Evolutionary conservation across 495 filamentous ascomycete species (phyloP).

Genomic region (Clohesyomyces aquaticus): DNA sequence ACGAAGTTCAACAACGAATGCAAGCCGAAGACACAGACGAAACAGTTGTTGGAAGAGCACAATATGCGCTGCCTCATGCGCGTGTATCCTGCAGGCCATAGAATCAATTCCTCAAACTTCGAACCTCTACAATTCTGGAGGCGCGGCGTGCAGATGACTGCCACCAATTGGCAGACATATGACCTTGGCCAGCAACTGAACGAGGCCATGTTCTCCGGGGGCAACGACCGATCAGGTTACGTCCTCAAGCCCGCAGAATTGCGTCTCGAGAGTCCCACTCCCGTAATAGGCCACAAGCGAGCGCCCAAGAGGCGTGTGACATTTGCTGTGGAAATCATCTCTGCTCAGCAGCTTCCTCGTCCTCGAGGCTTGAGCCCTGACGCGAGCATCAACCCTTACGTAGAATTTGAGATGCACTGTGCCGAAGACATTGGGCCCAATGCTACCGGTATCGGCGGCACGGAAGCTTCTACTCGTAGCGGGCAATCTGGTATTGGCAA

Average conservation of each 20-base stretch:
- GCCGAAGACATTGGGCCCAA: slow-evolving; percentile 84
- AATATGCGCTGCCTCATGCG: slow-evolving; percentile 91
- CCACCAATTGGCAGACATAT: slow-evolving; percentile 98
- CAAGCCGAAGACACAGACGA: slow-evolving; percentile 63
- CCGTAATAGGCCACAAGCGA: slow-evolving; percentile 55
- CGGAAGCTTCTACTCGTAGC: slow-evolving; percentile 66
- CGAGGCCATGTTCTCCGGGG: slow-evolving; percentile 96
- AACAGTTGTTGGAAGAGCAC: slow-evolving; percentile 77
- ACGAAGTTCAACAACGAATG: slow-evolving; percentile 77
- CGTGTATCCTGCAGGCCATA: slow-evolving; percentile 82
- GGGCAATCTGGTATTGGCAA: slow-evolving; percentile 72
- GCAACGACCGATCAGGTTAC: slow-evolving; percentile 84
- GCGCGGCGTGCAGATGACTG: slow-evolving; percentile 93
- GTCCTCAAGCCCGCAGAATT: slow-evolving; percentile 89
- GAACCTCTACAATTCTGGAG: slow-evolving; percentile 92
- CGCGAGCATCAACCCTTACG: slow-evolving; percentile 83
- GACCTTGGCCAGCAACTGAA: slow-evolving; percentile 94
- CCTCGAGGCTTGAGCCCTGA: slow-evolving; percentile 70
- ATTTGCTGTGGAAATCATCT: slow-evolving; percentile 86
- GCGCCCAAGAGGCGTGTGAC: slow-evolving; percentile 73
- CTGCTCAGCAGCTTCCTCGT: slow-evolving; percentile 89
- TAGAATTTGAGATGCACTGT: slow-evolving; percentile 91
- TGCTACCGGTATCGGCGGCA: slow-evolving; percentile 66
- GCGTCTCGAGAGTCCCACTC: slow-evolving; percentile 53
- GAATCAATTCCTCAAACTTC: slow-evolving; percentile 86